Evolutionary conservation across 2,329 filamentous ascomycete genomes (phyloP), one percentile per base, ranked within the genome.

Genomic region (Dendryphion nanum): DNA sequence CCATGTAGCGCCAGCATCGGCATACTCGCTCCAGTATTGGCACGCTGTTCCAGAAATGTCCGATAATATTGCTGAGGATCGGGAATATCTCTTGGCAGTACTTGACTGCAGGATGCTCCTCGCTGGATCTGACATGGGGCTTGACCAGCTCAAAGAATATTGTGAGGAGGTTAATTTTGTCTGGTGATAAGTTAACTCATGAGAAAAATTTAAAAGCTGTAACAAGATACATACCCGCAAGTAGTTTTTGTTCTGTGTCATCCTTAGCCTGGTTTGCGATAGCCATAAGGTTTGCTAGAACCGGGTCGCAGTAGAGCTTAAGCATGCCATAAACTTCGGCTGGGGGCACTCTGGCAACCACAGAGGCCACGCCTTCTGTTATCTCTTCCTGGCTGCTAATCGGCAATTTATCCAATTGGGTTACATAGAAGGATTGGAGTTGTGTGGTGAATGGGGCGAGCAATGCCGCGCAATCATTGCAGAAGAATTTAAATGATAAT

Each of bases 31-130:
- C 93, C 49, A 94, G 85, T 42, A 98, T 94, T 3, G 93, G 91
- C 12, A 83, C 77, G 52, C 90, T 96, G 53, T 78, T 74, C 45
- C 90, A 79, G 63, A 97, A 98, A 60, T 84, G 91, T 56, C 94
- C 86, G 38, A 94, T 77, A 43, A 98, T 86, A 6, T 86, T 88
- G 6, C 87, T 82, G 42, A 97, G 75, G 26, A 96, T 82, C 1
- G 89, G 87, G 64, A 97, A 89, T 15, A 96, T 85, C 62, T 97
- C 90, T 55, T 91, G 81, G 77, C 93, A 97, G 70, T 98, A 98
- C 66, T 89, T 90, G 41, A 98, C 90, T 1, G 88, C 89, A 4
- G 91, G 91, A 59, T 97, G 90, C 43, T 88, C 83, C 48, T 89
- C 76, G 13, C 53, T 52, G 6, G 78, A 78, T 17, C 81, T 78